Percentiles rank a stretch among this genome's conserved stretches.
Conservation (phyloP, 2,329 filamentous ascomycete species). For the Paecilomyces niveus region DNA sequence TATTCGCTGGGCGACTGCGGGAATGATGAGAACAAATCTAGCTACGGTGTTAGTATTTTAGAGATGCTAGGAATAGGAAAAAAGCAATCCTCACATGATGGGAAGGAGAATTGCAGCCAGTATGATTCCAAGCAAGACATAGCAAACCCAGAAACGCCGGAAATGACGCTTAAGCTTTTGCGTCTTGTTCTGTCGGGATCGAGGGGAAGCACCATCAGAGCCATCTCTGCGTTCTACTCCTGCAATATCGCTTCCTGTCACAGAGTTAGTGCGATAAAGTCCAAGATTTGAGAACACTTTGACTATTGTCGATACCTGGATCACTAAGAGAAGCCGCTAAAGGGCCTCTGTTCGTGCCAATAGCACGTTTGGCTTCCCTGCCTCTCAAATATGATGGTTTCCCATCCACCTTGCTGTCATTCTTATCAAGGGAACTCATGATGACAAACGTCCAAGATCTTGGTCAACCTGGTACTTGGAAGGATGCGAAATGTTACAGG, state of each 20-base stretch:
- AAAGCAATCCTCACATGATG: constrained; percentile 25
- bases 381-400: constrained; percentile 18
- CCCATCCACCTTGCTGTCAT: constrained; percentile 17
- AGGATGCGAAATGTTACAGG: not conserved
- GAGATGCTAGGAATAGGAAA: not conserved
- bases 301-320: too few relatives aligned
- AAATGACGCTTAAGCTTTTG: constrained; percentile 27
- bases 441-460: not conserved
- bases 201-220: constrained; percentile 13
- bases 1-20: constrained; percentile 34
- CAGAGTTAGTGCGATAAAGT: not conserved
- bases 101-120: constrained; percentile 34
- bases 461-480: not conserved
- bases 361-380: constrained; percentile 21
- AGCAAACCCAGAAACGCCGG: constrained; percentile 33
- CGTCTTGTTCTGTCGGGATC: constrained; percentile 14
- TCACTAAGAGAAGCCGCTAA: constrained; percentile 3
- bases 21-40: constrained; percentile 34
- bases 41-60: not conserved
- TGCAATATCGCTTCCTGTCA: constrained; percentile 8
- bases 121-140: constrained; percentile 26
- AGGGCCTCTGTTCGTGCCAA: constrained; percentile 24
- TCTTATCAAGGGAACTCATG: not conserved
- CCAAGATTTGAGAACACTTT: not conserved
- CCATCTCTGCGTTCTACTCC: constrained; percentile 21